Conservation (phyloP, 176 grass and related monocot species). For the Oryza meridionalis region DNA sequence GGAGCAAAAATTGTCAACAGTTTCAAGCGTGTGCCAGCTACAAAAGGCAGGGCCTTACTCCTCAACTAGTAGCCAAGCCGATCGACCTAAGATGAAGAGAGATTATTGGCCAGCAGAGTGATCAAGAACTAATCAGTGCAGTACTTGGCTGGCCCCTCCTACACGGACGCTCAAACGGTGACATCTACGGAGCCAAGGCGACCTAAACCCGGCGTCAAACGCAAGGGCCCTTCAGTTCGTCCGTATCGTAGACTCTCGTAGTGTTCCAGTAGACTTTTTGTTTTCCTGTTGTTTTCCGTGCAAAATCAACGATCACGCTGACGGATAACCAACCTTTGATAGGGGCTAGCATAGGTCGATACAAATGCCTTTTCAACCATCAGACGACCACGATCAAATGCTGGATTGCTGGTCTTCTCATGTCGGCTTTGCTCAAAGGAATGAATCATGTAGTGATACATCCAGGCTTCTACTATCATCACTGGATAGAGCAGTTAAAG, state of each 20-base stretch:
- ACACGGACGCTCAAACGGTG: background rate
- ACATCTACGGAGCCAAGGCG: background rate
- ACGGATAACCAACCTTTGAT: background rate
- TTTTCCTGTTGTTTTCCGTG: background rate
- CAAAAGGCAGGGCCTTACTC: background rate
- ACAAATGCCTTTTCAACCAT: conserved; percentile 19
- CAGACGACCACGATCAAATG: background rate
- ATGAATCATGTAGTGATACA: background rate
- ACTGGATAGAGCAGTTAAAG: too few relatives aligned
- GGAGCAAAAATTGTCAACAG: background rate
- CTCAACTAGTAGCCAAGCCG: too few relatives aligned
- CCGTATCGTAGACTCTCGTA: background rate
- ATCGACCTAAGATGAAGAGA: background rate
- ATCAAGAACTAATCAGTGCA: background rate
- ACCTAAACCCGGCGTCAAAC: background rate
- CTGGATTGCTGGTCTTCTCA: background rate
- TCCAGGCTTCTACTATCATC: background rate
- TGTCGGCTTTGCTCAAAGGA: conserved; percentile 32
- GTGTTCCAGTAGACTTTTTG: background rate
- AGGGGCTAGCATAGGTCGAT: conserved; percentile 6
- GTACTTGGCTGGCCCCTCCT: background rate
- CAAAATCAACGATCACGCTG: background rate
- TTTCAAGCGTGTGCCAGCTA: background rate
- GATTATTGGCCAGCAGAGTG: background rate
- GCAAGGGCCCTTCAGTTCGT: background rate